Evolutionary conservation across 139 green algal genomes (phyloP).

Genomic region (Axilococcus clingmanii): DNA sequence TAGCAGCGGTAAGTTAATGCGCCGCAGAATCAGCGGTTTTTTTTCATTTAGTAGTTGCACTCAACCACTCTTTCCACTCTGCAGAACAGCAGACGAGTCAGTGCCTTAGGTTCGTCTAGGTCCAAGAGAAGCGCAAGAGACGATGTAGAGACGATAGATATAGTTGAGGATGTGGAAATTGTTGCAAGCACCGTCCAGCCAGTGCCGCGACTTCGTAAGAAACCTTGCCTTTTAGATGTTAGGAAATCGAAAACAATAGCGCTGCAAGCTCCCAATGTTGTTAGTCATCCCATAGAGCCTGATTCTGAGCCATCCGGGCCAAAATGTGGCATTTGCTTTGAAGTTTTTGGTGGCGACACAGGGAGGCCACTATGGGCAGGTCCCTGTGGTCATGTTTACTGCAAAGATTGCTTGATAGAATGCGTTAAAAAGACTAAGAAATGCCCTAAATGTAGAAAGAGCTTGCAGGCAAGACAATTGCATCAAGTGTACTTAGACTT

Average conservation of each 20-base stretch:
- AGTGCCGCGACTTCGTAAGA: conserved; percentile 1
- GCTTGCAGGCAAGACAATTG: conserved; percentile 19
- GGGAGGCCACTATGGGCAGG: conserved; percentile 21
- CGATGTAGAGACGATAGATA: no score
- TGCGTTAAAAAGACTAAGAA: conserved; percentile 41
- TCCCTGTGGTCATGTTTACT: conserved; percentile 51
- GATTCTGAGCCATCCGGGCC: conserved; percentile 6
- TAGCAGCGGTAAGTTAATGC: no score
- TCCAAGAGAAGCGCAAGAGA: no score
- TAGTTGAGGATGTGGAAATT: no score
- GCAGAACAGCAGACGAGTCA: no score
- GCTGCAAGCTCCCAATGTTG: not conserved
- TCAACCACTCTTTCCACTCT: no score
- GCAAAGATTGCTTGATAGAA: conserved; percentile 28
- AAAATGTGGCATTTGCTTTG: conserved; percentile 42
- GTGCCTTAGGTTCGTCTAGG: no score
- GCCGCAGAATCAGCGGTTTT: no score
- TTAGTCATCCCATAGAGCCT: not conserved
- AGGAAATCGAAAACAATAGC: not conserved
- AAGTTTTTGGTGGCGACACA: conserved; percentile 22
- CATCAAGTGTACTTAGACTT: conserved; percentile 29
- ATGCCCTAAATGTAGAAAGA: conserved; percentile 47
- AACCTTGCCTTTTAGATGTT: conserved; percentile 4
- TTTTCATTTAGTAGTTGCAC: no score
- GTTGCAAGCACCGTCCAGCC: conserved; percentile 6